A percentile compares a stretch with the other conserved stretches of the same genome.
These are phyloP conservation scores for Apiotrichum veenhuisii DNA, from an alignment of 1,284 basidiomycete species.

Conservation along the genomic window DNA sequence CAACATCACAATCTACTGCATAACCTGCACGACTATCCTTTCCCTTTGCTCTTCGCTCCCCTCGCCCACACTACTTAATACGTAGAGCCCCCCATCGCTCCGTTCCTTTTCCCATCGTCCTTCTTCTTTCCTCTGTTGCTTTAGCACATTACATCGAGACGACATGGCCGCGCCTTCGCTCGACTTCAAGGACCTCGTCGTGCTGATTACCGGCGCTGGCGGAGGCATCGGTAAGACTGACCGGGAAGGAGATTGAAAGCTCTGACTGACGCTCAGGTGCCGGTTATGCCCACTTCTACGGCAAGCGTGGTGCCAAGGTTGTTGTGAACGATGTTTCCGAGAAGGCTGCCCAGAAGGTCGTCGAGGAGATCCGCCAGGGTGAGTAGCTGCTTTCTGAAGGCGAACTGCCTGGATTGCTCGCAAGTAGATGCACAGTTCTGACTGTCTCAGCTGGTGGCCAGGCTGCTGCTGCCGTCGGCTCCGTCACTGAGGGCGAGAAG, in stretches of 20 bases:
- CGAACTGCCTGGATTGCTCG: too few relatives aligned
- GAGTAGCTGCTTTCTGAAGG: constrained; percentile 39
- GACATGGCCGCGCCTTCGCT: constrained; percentile 18
- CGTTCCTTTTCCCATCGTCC: not conserved
- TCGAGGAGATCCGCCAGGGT: constrained; percentile 84
- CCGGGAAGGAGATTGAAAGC: too few relatives aligned
- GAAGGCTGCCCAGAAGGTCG: constrained; percentile 85
- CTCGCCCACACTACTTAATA: not conserved
- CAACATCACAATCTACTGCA: too few relatives aligned
- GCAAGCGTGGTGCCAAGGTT: constrained; percentile 84
- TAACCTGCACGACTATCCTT: too few relatives aligned
- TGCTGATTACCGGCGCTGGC: constrained; percentile 92
- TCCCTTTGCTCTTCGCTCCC: not conserved
- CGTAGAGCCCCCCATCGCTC: too few relatives aligned
- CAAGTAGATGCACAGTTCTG: not conserved
- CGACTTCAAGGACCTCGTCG: constrained; percentile 82
- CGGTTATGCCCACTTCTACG: constrained; percentile 88
- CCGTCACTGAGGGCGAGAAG: constrained; percentile 80
- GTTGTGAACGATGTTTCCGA: constrained; percentile 93
- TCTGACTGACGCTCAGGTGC: too few relatives aligned
- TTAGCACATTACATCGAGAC: not conserved
- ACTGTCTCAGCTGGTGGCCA: constrained; percentile 68
- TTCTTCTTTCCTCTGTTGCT: not conserved
- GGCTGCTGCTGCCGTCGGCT: constrained; percentile 81
- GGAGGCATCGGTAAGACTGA: constrained; percentile 91